Evolutionary conservation across 257 asterid species (phyloP).

Genomic region (Ballota nigra): DNA sequence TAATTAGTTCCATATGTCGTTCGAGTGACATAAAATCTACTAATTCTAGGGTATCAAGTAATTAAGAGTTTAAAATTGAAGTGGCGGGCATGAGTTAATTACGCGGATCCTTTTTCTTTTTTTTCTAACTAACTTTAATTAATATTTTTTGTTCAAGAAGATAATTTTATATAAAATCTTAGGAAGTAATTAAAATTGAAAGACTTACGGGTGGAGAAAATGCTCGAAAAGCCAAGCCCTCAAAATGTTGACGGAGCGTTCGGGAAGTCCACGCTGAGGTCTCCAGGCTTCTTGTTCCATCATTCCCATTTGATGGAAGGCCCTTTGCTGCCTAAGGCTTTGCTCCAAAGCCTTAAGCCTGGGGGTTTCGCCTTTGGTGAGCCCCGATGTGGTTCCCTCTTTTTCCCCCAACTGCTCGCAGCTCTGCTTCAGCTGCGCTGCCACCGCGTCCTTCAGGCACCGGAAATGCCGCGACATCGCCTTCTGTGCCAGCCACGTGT

Average conservation of each 20-base stretch:
- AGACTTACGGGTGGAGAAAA: slow-evolving; percentile 90
- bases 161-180: no score
- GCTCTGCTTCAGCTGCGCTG: slow-evolving; percentile 58
- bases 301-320: slow-evolving; percentile 86
- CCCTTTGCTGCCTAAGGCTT: slow-evolving; percentile 79
- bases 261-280: slow-evolving; percentile 94
- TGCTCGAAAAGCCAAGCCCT: slow-evolving; percentile 99
- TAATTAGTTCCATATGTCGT: no score
- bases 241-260: slow-evolving; percentile 79
- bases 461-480: slow-evolving; percentile 98
- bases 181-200: background rate
- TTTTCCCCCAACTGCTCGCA: slow-evolving; percentile 78
- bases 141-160: no score
- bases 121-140: no score
- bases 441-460: slow-evolving; percentile 78
- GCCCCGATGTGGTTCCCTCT: slow-evolving; percentile 58
- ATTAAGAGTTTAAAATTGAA: no score
- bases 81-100: no score
- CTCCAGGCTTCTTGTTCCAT: slow-evolving; percentile 99
- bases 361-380: slow-evolving; percentile 98
- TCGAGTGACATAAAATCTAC: no score
- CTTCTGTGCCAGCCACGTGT: slow-evolving; percentile 78
- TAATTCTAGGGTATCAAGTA: no score
- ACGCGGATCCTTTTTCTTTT: no score
- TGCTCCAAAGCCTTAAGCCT: slow-evolving; percentile 72